These are phyloP conservation scores for Ophiocordyceps camponoti-saundersi DNA, from an alignment of 2,329 filamentous ascomycete species.

Conservation along the genomic window DNA sequence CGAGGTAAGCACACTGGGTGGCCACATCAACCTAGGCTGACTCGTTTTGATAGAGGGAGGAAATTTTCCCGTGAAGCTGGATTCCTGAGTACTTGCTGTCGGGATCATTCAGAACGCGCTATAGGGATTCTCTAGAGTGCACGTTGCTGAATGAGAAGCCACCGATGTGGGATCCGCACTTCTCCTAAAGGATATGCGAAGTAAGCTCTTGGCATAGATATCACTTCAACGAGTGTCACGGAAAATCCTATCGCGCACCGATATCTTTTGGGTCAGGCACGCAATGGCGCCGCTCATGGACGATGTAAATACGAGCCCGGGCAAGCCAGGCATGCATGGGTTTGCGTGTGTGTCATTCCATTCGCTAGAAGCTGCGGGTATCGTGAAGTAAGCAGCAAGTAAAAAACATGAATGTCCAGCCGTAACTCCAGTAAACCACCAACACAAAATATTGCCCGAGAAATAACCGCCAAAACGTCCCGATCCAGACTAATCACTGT, in stretches of 20 bases:
- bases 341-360: too few relatives aligned
- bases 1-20: slow-evolving; percentile 47
- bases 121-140: background rate
- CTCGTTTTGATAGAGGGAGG: slow-evolving; percentile 35
- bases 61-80: slow-evolving; percentile 50
- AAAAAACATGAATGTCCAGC: background rate
- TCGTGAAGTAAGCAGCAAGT: background rate
- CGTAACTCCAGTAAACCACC: too few relatives aligned
- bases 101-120: too few relatives aligned
- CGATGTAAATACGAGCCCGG: too few relatives aligned
- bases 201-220: too few relatives aligned
- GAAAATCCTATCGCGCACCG: too few relatives aligned
- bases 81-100: slow-evolving; percentile 25
- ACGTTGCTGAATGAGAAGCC: background rate
- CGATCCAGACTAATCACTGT: background rate
- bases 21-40: background rate
- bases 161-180: background rate
- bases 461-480: slow-evolving; percentile 1
- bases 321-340: too few relatives aligned
- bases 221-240: too few relatives aligned
- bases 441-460: background rate
- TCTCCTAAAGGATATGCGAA: too few relatives aligned
- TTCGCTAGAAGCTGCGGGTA: background rate
- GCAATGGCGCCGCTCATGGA: too few relatives aligned
- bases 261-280: too few relatives aligned